These are phyloP conservation scores for Didymella sp. DNA, from an alignment of 2,329 filamentous ascomycete genomes.

Conservation along the genomic window DNA sequence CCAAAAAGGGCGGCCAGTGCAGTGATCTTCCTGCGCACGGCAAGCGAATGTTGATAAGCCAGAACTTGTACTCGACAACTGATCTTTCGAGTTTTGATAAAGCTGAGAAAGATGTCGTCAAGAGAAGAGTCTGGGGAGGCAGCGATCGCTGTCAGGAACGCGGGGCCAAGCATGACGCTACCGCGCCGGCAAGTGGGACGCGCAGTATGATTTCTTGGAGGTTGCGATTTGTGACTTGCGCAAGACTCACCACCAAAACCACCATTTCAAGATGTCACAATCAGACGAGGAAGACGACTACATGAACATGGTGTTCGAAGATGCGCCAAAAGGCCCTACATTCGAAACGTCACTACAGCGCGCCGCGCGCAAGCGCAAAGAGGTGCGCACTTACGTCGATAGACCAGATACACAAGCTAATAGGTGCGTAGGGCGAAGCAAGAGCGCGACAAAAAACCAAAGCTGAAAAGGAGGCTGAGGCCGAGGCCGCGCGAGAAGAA, in stretches of 20 bases:
- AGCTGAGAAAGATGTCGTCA: constrained; percentile 10
- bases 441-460: constrained; percentile 69
- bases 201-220: constrained; percentile 15
- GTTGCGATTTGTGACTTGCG: constrained; percentile 10
- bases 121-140: constrained; percentile 19
- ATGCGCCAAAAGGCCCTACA: constrained; percentile 58
- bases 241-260: neutral
- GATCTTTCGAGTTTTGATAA: neutral
- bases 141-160: constrained; percentile 16
- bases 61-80: neutral
- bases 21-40: neutral
- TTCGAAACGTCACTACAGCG: constrained; percentile 70
- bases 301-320: constrained; percentile 91
- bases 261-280: constrained; percentile 36
- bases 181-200: constrained; percentile 19
- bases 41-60: neutral
- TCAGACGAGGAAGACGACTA: constrained; percentile 88
- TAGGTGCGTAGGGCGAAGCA: constrained; percentile 34
- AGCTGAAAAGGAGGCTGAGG: constrained; percentile 78
- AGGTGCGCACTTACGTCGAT: constrained; percentile 42
- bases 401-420: constrained; percentile 23
- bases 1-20: neutral
- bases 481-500: constrained; percentile 73
- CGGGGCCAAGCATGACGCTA: constrained; percentile 22
- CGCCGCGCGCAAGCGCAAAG: constrained; percentile 61